Evolutionary conservation across 2,329 filamentous ascomycete species (phyloP), one percentile per base, ranked within the genome.

Genomic region (Calonectria crousiana): DNA sequence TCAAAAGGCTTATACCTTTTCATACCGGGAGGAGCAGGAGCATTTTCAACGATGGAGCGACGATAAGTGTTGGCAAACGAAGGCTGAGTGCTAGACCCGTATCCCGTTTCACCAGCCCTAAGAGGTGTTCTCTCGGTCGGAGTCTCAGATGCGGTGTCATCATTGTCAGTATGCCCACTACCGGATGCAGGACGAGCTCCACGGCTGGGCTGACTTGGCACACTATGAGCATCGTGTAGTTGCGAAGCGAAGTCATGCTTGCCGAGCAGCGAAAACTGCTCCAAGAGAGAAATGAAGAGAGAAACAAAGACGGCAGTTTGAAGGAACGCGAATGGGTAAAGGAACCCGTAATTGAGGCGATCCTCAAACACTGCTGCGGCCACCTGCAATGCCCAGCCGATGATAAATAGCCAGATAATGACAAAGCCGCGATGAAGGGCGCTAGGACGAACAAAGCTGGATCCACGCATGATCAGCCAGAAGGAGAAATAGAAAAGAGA

Each of bases 341-440:
- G 93, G 32, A 93, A 92, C 11, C 91, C 93, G 66, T 97, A 88
- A 20, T 93, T 90, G 78, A 92, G 89, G 26, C 94, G 92, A 81
- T 96, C 92, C 76, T 95, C 94, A n/a, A 93, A 90, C 4, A 98
- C 90, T 0, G 95, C 94, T 51, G 92, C 89, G 56, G 90, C 87
- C 18, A 98, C 91, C 71, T 98, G 89, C 51, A 94, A 79, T 2
- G 90, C 85, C 93, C 96, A 98, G 49, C 92, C 91, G 0, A 95
- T 84, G 38, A 91, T 82, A 82, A 96, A 98, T 58, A 98, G 88
- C 96, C 97, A 98, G 13, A 97, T 90, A 56, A 96, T 88, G 66
- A 91, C 90, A 83, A 97, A 98, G 6, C 93, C 90, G 26, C 96
- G 91, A 73, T 97, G 95, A 9, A 98, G 90, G 5, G 96, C 96